phyloP scores from a whole-genome alignment of 305 asterid species.

The Fraxinus nigra region DNA sequence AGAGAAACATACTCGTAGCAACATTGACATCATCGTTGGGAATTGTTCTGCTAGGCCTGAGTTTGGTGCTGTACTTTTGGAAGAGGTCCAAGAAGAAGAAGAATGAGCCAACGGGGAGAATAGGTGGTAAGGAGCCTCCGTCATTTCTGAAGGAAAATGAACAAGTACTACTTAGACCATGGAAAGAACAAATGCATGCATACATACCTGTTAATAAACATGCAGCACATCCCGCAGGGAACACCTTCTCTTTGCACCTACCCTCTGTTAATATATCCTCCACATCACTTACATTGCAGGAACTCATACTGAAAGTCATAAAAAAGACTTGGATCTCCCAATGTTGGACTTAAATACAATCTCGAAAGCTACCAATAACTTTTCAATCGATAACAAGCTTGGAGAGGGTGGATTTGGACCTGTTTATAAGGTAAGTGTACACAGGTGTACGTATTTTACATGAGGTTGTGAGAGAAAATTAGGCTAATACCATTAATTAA shows the following conservation, averaged over 20 bases:
- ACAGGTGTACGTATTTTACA: not conserved
- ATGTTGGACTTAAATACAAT: not conserved
- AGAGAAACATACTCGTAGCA: not conserved
- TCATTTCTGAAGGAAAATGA: conserved; percentile 11
- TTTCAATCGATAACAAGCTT: not conserved
- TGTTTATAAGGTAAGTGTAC: not conserved
- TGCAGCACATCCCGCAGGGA: not conserved
- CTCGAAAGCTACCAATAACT: conserved; percentile 1
- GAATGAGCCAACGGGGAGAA: not conserved
- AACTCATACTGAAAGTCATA: not conserved
- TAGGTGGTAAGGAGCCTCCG: not conserved
- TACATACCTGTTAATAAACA: not conserved
- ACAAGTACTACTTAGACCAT: not conserved
- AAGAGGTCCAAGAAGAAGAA: not conserved
- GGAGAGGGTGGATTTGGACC: conserved; percentile 1
- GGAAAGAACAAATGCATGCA: not conserved
- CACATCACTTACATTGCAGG: not conserved
- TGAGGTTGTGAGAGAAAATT: not conserved
- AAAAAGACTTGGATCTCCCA: not conserved
- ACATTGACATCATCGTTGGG: not conserved
- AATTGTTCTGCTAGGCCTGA: not conserved
- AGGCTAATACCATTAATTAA: not conserved
- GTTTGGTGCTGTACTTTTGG: not conserved
- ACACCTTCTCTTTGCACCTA: not conserved
- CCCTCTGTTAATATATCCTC: not conserved